phyloP scores from a whole-genome alignment of 306 rosid genomes.

The Urtica urens region DNA sequence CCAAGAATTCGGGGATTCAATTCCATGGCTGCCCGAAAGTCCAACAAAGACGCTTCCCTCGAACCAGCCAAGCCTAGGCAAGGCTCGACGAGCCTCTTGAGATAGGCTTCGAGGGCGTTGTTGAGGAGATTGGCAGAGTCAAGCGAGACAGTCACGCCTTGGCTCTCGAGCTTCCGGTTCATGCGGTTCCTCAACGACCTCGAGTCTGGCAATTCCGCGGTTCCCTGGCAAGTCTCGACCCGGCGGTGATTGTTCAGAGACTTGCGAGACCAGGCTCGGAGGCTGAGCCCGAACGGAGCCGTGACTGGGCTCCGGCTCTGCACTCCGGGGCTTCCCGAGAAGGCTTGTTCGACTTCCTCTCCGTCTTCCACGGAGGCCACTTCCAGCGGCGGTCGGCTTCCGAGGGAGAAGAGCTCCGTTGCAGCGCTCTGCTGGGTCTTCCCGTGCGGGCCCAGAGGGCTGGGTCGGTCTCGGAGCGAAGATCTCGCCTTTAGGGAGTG shows the following conservation, averaged over 20 bases:
- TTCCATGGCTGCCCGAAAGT: conserved; percentile 66
- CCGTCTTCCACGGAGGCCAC: conserved; percentile 92
- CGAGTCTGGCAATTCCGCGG: conserved; percentile 62
- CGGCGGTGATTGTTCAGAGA: conserved; percentile 36
- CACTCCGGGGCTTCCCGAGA: conserved; percentile 77
- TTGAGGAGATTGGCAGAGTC: conserved; percentile 74
- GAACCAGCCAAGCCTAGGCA: conserved; percentile 44
- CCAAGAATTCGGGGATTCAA: conserved; percentile 69
- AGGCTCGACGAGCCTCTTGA: conserved; percentile 80
- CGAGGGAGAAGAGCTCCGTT: conserved; percentile 84
- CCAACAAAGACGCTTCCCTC: conserved; percentile 41
- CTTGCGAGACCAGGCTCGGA: conserved; percentile 40
- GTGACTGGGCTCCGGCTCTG: conserved; percentile 87
- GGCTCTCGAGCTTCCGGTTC: conserved; percentile 58
- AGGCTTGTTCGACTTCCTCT: conserved; percentile 89
- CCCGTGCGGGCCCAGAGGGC: conserved; percentile 43
- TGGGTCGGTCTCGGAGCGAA: conserved; percentile 38
- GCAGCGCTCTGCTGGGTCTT: conserved; percentile 77
- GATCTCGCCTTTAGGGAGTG: conserved; percentile 43
- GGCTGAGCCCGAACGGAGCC: conserved; percentile 82
- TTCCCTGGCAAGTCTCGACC: conserved; percentile 51
- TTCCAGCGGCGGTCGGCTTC: conserved; percentile 81
- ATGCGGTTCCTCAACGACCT: conserved; percentile 51
- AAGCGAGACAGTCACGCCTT: conserved; percentile 41
- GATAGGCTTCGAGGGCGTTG: conserved; percentile 65